phyloP scores from a whole-genome alignment of 2,329 filamentous ascomycete species.

The Fusarium fracticaudum region DNA sequence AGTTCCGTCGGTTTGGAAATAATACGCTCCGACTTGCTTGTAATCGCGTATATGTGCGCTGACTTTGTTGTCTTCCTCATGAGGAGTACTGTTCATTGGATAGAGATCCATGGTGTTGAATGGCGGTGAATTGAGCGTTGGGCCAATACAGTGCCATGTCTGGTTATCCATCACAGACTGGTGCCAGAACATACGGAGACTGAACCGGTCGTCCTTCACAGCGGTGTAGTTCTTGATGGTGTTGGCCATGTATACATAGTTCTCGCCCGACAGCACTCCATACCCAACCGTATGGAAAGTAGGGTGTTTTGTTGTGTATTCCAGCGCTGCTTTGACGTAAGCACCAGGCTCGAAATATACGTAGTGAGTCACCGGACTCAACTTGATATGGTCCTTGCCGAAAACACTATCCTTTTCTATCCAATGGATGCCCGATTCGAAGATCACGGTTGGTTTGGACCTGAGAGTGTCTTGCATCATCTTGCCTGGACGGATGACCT shows the following conservation, averaged over 20 bases:
- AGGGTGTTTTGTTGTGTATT: background rate
- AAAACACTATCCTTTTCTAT: background rate
- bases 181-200: background rate
- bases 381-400: background rate
- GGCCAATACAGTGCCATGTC: background rate
- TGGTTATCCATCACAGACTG: background rate
- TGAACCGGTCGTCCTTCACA: background rate
- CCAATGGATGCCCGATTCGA: background rate
- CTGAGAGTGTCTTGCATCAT: background rate
- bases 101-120: background rate
- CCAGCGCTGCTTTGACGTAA: background rate
- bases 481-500: background rate
- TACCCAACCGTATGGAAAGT: background rate
- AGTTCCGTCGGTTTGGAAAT: background rate
- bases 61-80: background rate
- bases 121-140: background rate
- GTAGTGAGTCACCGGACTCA: background rate
- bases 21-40: background rate
- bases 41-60: background rate
- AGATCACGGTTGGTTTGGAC: background rate
- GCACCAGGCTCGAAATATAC: background rate
- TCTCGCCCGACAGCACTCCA: background rate
- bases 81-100: background rate
- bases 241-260: background rate
- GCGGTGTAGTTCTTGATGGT: background rate